Percentiles rank a stretch among this genome's conserved stretches.
These are phyloP conservation scores for Trichosporon inkin DNA, from an alignment of 1,284 basidiomycete species.

Conservation along the genomic window DNA sequence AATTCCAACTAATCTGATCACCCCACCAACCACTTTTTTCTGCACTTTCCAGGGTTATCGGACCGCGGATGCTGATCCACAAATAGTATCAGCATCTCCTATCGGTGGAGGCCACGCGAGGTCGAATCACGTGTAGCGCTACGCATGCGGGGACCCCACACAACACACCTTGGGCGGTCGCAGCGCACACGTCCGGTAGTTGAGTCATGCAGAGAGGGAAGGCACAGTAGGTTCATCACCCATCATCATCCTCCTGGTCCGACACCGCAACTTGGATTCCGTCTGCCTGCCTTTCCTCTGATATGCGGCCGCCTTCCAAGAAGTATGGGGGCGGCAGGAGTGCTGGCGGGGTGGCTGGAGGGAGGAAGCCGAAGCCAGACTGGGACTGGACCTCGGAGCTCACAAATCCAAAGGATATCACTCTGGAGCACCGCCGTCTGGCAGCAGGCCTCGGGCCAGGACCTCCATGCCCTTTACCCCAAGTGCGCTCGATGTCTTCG, in stretches of 20 bases:
- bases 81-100: not conserved
- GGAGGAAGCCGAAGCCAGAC: slow-evolving; percentile 30
- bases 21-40: not conserved
- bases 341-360: too few species aligned
- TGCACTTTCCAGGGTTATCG: not conserved
- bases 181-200: too few species aligned
- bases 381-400: slow-evolving; percentile 51
- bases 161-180: too few species aligned
- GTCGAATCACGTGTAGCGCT: not conserved
- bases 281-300: too few species aligned
- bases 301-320: too few species aligned
- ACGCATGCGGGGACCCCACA: too few species aligned
- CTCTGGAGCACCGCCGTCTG: not conserved
- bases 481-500: not conserved
- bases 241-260: too few species aligned
- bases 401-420: slow-evolving; percentile 36
- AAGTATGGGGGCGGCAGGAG: too few species aligned
- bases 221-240: too few species aligned
- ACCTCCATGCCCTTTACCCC: not conserved
- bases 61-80: not conserved
- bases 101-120: slow-evolving; percentile 6
- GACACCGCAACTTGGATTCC: too few species aligned
- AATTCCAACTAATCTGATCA: not conserved
- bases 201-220: too few species aligned
- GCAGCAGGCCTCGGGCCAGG: not conserved